Percentiles rank a stretch among this genome's conserved stretches.
phyloP scores from a whole-genome alignment of 345 rosid species.

The Durio zibethinus region DNA sequence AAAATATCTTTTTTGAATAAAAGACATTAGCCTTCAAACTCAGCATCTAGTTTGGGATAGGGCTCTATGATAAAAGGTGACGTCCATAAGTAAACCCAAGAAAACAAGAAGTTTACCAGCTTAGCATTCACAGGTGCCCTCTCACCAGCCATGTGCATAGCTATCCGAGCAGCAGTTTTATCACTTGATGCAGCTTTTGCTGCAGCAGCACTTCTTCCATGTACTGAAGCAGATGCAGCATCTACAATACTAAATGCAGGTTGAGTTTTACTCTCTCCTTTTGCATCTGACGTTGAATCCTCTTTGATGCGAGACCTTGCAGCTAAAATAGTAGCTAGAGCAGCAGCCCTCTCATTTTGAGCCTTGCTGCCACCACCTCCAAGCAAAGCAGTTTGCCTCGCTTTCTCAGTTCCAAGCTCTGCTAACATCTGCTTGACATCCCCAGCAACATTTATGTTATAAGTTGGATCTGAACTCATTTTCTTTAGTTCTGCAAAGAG shows the following conservation, averaged over 20 bases:
- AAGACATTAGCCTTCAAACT: background rate
- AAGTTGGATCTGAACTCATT: conserved; percentile 69
- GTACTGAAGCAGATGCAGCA: conserved; percentile 95
- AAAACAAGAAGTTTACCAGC: conserved; percentile 50
- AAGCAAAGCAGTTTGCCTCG: conserved; percentile 68
- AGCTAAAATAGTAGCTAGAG: conserved; percentile 76
- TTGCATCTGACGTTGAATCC: conserved; percentile 46
- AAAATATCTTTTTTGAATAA: background rate
- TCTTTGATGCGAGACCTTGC: conserved; percentile 75
- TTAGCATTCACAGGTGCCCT: conserved; percentile 77
- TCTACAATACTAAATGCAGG: conserved; percentile 76
- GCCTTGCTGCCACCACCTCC: conserved; percentile 98
- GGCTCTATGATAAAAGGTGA: background rate
- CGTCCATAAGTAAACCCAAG: background rate
- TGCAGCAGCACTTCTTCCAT: conserved; percentile 92
- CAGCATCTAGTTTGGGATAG: background rate
- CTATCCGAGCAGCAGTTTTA: conserved; percentile 91
- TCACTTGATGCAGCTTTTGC: conserved; percentile 78
- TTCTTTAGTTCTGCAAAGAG: conserved; percentile 53
- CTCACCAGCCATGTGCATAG: conserved; percentile 97
- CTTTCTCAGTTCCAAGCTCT: conserved; percentile 94
- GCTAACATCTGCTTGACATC: conserved; percentile 87
- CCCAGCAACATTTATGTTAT: conserved; percentile 68
- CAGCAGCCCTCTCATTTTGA: conserved; percentile 91
- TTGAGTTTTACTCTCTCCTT: conserved; percentile 48